Base-by-base conservation (phyloP, 2,329 filamentous ascomycete genomes). In the Exophiala viscosa region DNA sequence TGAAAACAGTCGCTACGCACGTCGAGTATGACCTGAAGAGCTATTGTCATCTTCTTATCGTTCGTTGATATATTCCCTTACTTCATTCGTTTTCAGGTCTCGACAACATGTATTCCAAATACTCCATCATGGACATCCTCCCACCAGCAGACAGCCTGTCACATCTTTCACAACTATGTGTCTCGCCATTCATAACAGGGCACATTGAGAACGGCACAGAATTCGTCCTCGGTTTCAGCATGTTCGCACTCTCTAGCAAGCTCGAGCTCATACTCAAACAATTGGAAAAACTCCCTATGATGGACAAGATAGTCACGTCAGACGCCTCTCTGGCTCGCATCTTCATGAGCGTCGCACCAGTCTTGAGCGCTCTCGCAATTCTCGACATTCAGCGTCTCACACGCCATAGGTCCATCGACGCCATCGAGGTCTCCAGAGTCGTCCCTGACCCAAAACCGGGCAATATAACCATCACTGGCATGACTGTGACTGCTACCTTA, bases 311-410 rank as follows among this genome's bases (percentile, higher is more conserved):
- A 14, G 31, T 47, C 15, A 31, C 17, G 7, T n/a, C 14, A 13
- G 35, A 52, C 15, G 18, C 15, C 8, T 32, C 36, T 11, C 8
- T 48, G 8, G 36, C 15, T 28, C 36, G 34, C 41, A 46, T 31
- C 32, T 46, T 48, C 23, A n/a, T 47, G 33, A 41, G 33, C 11
- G n/a, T 54, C 35, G 51, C 46, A 5, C 51, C 51, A 9, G 42
- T 54, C 2, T 42, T 54, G 6, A 45, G 15, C 36, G 43, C 28
- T 14, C 35, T 50, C n/a, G 46, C 51, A 5, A 14, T 38, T 8
- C 23, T 42, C 18, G 46, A 54, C 31, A 49, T 54, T 13, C 10
- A 39, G 13, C 47, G 41, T 35, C 46, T 7, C 7, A 34, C 35
- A 28, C 2, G 28, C 32, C 36, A 40, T 33, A 49, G 41, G 11